phyloP scores from a whole-genome alignment of 768 basidiomycete genomes.

The Pleurotus tuber-regium region DNA sequence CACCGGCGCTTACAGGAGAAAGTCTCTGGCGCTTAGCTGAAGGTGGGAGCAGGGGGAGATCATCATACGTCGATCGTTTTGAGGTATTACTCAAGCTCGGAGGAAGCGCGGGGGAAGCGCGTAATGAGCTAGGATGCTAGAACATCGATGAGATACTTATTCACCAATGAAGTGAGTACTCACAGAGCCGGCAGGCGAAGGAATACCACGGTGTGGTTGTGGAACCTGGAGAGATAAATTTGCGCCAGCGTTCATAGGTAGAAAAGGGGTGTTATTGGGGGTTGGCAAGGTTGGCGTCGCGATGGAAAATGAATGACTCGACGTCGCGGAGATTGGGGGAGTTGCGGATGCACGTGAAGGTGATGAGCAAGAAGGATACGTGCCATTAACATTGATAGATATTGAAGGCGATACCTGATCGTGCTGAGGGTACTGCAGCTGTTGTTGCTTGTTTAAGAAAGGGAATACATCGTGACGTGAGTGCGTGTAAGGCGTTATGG shows the following conservation, averaged over 20 bases:
- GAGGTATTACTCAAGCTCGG: slow-evolving; percentile 8
- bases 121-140: slow-evolving; percentile 9
- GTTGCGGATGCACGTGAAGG: slow-evolving; percentile 8
- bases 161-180: too few relatives aligned
- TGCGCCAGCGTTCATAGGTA: slow-evolving; percentile 11
- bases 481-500: slow-evolving; percentile 12
- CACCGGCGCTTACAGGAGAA: slow-evolving; percentile 7
- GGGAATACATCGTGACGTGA: slow-evolving; percentile 11
- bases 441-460: slow-evolving; percentile 12
- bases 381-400: slow-evolving; percentile 2
- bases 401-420: slow-evolving; percentile 7
- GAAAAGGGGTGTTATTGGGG: slow-evolving; percentile 11
- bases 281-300: slow-evolving; percentile 3
- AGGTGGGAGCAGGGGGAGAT: slow-evolving; percentile 2
- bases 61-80: slow-evolving; percentile 10
- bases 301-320: slow-evolving; percentile 1
- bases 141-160: too few relatives aligned
- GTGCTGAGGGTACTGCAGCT: slow-evolving; percentile 1
- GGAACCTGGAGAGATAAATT: neutral
- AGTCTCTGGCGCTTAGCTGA: slow-evolving; percentile 5
- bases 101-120: slow-evolving; percentile 7
- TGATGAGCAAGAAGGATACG: neutral
- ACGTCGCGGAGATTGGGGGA: slow-evolving; percentile 4
- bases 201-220: slow-evolving; percentile 9
- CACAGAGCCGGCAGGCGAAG: slow-evolving; percentile 3